Conservation (phyloP, 1,284 basidiomycete species). For the Trichosporon faecale region DNA sequence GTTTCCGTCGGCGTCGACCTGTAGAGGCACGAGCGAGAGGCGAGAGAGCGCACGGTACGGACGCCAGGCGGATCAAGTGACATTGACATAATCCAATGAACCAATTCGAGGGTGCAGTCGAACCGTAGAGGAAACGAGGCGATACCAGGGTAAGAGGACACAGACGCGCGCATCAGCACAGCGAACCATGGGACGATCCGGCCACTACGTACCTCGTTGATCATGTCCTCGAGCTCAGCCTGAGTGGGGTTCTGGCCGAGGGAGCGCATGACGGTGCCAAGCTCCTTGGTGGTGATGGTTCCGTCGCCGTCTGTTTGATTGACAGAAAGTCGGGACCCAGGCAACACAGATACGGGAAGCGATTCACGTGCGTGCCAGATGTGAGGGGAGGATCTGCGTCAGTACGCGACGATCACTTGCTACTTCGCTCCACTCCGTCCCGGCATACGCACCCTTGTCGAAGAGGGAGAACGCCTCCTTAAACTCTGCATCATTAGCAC, state of each 20-base stretch:
- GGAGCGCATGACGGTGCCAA: slow-evolving; percentile 95
- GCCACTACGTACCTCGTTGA: slow-evolving; percentile 68
- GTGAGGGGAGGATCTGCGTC: background rate
- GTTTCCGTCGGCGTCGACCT: slow-evolving; percentile 62
- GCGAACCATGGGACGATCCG: slow-evolving; percentile 34
- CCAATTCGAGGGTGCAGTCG: background rate
- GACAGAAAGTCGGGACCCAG: background rate
- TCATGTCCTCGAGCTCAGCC: slow-evolving; percentile 94
- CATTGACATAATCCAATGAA: background rate
- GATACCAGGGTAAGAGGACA: background rate
- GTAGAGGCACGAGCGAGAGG: background rate
- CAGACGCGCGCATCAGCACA: slow-evolving; percentile 6
- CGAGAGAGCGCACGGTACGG: background rate
- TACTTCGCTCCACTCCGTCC: background rate
- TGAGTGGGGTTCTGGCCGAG: slow-evolving; percentile 96
- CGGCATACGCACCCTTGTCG: slow-evolving; percentile 69
- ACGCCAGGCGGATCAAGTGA: background rate
- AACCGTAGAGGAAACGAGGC: background rate
- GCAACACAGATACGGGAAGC: background rate
- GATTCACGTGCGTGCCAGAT: background rate
- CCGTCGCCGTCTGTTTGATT: slow-evolving; percentile 79
- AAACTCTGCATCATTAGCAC: slow-evolving; percentile 57
- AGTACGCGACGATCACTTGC: background rate
- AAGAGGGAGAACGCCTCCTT: slow-evolving; percentile 92
- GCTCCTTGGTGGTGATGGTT: slow-evolving; percentile 92